Evolutionary conservation across 2,329 filamentous ascomycete genomes (phyloP), one percentile per base, ranked within the genome.

Genomic region (Rugonectria rugulosa): DNA sequence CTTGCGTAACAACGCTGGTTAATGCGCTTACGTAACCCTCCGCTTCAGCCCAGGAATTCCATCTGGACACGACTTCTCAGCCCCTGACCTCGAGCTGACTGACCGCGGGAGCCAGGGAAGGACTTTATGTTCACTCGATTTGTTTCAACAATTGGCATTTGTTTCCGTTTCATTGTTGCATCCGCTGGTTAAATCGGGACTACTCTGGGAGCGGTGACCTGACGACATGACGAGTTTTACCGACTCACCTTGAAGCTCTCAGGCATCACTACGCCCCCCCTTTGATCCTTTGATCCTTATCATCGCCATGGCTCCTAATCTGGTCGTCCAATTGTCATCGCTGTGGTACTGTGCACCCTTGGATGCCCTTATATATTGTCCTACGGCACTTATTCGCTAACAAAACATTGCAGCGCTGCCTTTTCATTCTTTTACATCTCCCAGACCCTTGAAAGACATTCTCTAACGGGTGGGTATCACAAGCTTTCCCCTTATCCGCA

Each of bases 401-500:
- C 53, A 43, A 43, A 27, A 50, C 24, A 3, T 23, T 29, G 38
- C 14, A 83, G 81, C 64, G 76, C 78, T 57, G 64, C 80, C 12
- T 63, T 73, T 40, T 81, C 79, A 3, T 81, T 83, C 65, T 64
- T 78, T 37, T 83, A 79, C 71, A 72, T 82, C 12, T 76, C 75
- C 3, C 71, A 75, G 57, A 78, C 74, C 6, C 66, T 81, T 11
- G 76, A 81, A 53, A 74, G 75, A 32, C 80, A 82, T 61, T 79
- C 77, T 17, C 69, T 83, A 48, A 76, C 79, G 58, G 78, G 81
- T 82, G 67, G 51, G 69, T 59, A 14, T 38, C 17, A 19, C 23
- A 21, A 36, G 32, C 36, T 32, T 15, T 15, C n/a, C 47, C 38
- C 47, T 31, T 21, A 32, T 21, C 41, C 19, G 11, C 46, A 27